Evolutionary conservation across 2,329 filamentous ascomycete species (phyloP).

Genomic region (Leptographium procerum): DNA sequence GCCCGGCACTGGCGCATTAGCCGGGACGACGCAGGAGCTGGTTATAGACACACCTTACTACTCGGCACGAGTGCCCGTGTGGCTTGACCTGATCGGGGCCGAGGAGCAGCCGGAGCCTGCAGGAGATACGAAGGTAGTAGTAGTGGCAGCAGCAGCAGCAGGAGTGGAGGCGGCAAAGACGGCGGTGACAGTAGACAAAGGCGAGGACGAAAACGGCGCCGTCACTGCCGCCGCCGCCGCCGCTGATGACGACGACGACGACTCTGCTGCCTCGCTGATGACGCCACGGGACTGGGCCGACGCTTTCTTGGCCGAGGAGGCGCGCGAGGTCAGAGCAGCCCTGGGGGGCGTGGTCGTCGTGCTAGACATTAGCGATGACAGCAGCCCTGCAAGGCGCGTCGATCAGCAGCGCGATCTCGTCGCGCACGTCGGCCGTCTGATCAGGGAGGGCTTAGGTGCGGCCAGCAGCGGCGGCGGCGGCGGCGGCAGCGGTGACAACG

Average conservation of each 20-base stretch:
- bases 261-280: neutral
- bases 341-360: constrained; percentile 49
- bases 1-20: constrained; percentile 24
- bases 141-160: too few relatives aligned
- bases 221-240: neutral
- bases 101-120: neutral
- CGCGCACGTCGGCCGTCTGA: constrained; percentile 40
- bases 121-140: too few relatives aligned
- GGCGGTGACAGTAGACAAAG: neutral
- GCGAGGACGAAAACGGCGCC: neutral
- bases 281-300: constrained; percentile 39
- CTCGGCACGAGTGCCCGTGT: constrained; percentile 47
- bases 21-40: constrained; percentile 48
- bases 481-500: constrained; percentile 18
- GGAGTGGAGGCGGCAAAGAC: neutral
- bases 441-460: constrained; percentile 52
- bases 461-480: constrained; percentile 48
- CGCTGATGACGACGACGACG: neutral
- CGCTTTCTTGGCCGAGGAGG: constrained; percentile 49
- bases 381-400: neutral
- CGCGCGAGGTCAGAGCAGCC: constrained; percentile 48
- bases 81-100: constrained; percentile 42
- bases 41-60: constrained; percentile 50
- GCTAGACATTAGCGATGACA: constrained; percentile 26
- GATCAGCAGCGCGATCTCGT: constrained; percentile 30